Percentiles rank a stretch among this genome's conserved stretches.
phyloP scores from a whole-genome alignment of 768 basidiomycete genomes.

The Dioszegia aurantiaca region DNA sequence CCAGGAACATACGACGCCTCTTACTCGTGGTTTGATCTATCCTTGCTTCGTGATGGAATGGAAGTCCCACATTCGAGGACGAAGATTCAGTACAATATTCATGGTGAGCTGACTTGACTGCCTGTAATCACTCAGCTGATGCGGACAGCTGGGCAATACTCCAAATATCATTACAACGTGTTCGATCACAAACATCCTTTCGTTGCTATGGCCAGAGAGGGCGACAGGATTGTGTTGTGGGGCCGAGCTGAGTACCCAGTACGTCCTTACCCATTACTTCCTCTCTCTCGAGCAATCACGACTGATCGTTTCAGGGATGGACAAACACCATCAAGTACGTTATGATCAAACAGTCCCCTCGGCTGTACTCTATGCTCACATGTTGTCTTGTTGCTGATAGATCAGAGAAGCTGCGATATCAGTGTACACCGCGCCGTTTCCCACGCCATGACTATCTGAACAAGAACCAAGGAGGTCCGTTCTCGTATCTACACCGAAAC shows the following conservation, averaged over 20 bases:
- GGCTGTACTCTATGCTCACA: background rate
- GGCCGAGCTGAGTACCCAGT: conserved; percentile 42
- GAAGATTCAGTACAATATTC: conserved; percentile 39
- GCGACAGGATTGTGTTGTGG: conserved; percentile 43
- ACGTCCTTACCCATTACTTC: conserved; percentile 5
- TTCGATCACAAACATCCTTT: conserved; percentile 23
- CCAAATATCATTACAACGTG: conserved; percentile 27
- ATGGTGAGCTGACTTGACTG: conserved; percentile 18
- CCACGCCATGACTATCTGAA: background rate
- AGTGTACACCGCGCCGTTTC: conserved; percentile 29
- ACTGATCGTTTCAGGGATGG: conserved; percentile 31
- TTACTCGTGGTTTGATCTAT: conserved; percentile 46
- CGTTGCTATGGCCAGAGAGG: conserved; percentile 22
- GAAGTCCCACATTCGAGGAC: conserved; percentile 34
- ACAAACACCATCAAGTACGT: conserved; percentile 29
- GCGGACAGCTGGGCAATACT: conserved; percentile 42
- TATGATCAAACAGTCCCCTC: no score
- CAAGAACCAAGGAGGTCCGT: no score
- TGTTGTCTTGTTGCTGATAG: background rate
- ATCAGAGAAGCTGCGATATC: conserved; percentile 32
- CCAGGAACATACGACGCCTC: conserved; percentile 41
- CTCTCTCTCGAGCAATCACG: no score
- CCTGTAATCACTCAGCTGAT: conserved; percentile 6
- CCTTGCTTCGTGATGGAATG: conserved; percentile 28
- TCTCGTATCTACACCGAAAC: no score